phyloP scores from a whole-genome alignment of 2,329 filamentous ascomycete genomes.

The Coniochaeta prunicola region DNA sequence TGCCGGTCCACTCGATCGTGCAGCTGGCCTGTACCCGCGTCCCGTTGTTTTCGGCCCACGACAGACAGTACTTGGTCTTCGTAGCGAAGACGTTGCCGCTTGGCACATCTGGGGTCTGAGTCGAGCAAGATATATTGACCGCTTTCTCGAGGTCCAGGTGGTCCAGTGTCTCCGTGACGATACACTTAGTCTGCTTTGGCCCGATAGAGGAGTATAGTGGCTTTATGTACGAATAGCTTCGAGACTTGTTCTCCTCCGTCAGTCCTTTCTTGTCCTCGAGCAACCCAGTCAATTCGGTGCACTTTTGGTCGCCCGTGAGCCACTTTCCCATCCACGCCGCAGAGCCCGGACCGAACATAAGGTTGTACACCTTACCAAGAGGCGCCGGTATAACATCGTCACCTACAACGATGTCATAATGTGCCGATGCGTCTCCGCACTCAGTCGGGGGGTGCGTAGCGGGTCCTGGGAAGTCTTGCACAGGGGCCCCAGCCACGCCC shows the following conservation, averaged over 20 bases:
- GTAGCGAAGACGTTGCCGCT: slow-evolving; percentile 86
- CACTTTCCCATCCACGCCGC: slow-evolving; percentile 79
- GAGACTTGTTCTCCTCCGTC: slow-evolving; percentile 64
- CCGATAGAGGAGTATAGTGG: slow-evolving; percentile 78
- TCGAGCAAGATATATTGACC: slow-evolving; percentile 73
- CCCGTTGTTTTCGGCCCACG: slow-evolving; percentile 81
- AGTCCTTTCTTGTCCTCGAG: slow-evolving; percentile 80
- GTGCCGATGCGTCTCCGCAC: slow-evolving; percentile 68
- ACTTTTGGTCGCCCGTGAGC: slow-evolving; percentile 81
- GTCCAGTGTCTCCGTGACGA: slow-evolving; percentile 80
- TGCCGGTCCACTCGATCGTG: slow-evolving; percentile 90
- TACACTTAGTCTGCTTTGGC: slow-evolving; percentile 90
- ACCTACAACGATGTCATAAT: slow-evolving; percentile 78
- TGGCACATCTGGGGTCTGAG: slow-evolving; percentile 89
- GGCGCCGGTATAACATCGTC: slow-evolving; percentile 85
- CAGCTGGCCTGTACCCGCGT: slow-evolving; percentile 85
- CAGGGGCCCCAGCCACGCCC: slow-evolving; percentile 18
- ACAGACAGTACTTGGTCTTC: slow-evolving; percentile 91
- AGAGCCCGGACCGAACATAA: slow-evolving; percentile 80
- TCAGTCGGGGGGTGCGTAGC: slow-evolving; percentile 74
- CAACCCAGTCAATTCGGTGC: slow-evolving; percentile 60
- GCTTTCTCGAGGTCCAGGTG: slow-evolving; percentile 80
- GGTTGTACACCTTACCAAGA: slow-evolving; percentile 81
- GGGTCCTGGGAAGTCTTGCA: slow-evolving; percentile 76
- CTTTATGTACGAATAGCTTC: slow-evolving; percentile 84